Base-by-base conservation (phyloP, 2,329 filamentous ascomycete genomes). In the Neurospora sp. region DNA sequence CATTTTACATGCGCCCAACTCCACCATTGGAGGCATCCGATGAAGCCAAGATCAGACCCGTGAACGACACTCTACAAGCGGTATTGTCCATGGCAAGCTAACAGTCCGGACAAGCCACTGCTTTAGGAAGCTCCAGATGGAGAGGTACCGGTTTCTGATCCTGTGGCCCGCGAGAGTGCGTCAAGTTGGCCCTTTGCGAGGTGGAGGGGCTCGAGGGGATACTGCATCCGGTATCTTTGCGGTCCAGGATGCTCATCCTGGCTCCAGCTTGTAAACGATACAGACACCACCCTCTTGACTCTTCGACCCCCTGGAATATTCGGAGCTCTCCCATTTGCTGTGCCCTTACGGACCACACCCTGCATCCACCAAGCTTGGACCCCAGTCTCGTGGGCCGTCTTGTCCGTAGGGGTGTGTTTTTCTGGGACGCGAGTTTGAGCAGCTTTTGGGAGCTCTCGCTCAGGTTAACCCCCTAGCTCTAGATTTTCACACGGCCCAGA, bases 281-380 rank as follows among this genome's bases (percentile, higher is more conserved):
- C 67, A 39, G 57, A 37, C 74, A 75, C 73, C 66, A 72, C 71
- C 67, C 70, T 52, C 33, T 36, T 36, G 33, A 36, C 33, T 36
- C 57, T n/a, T 3, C 15, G 8, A 57, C 36, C 52, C 39, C 23
- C 66, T 46, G 43, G 23, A 57, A 11, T 73, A 70, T 72, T 73
- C 71, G 66, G 72, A 33, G 57, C 67, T 66, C 67, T 69, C 41
- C 43, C 39, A 68, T 66, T 71, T 68, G 68, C 71, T 68, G 70
- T 73, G 71, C 70, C 67, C 71, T 69, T 66, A 70, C 71, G 41
- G 66, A 43, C 66, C 70, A 72, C 69, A 69, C 70, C 72, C 69
- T 69, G 68, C 67, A 43, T 69, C 41, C 69, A 57, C 46, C 46
- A 57, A 57, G 46, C 23, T 57, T 57, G 46, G 46, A 57, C 46